These are phyloP conservation scores for Phytophthora tubulina DNA, from an alignment of 352 stramenopile species.

Conservation along the genomic window DNA sequence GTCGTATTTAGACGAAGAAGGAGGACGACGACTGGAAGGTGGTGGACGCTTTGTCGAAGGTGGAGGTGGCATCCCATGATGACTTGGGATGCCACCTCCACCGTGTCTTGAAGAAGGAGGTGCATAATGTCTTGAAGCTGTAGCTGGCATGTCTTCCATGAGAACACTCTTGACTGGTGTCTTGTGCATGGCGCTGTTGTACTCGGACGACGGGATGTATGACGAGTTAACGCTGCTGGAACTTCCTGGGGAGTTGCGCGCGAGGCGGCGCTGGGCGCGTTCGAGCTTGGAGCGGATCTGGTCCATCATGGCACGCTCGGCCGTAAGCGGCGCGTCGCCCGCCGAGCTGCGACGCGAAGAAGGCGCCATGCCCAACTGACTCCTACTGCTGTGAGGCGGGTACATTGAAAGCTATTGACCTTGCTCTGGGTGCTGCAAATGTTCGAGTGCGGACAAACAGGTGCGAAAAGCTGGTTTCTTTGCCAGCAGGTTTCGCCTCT, in stretches of 20 bases:
- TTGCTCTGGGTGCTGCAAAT: conserved; percentile 7
- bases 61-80: conserved; percentile 6
- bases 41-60: conserved; percentile 6
- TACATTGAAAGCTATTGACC: conserved; percentile 18
- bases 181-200: conserved; percentile 33
- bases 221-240: conserved; percentile 25
- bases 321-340: conserved; percentile 45
- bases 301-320: conserved; percentile 77
- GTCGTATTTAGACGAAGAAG: conserved; percentile 31
- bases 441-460: conserved; percentile 11
- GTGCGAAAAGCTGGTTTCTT: background rate
- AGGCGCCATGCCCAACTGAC: conserved; percentile 4
- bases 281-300: conserved; percentile 79
- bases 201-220: conserved; percentile 55
- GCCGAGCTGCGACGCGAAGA: conserved; percentile 19
- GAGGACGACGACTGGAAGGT: conserved; percentile 15
- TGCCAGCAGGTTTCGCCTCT: conserved; percentile 29
- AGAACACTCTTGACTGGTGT: conserved; percentile 50
- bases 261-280: conserved; percentile 62
- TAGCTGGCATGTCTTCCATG: conserved; percentile 53
- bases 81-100: background rate
- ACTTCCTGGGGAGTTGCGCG: conserved; percentile 38
- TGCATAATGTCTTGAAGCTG: conserved; percentile 32
- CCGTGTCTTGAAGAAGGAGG: conserved; percentile 1
- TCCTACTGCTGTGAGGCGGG: conserved; percentile 21